Percentiles rank a stretch among this genome's conserved stretches.
These are phyloP conservation scores for Poterioochromonas sp. DNA, from an alignment of 352 stramenopile species.

Conservation along the genomic window DNA sequence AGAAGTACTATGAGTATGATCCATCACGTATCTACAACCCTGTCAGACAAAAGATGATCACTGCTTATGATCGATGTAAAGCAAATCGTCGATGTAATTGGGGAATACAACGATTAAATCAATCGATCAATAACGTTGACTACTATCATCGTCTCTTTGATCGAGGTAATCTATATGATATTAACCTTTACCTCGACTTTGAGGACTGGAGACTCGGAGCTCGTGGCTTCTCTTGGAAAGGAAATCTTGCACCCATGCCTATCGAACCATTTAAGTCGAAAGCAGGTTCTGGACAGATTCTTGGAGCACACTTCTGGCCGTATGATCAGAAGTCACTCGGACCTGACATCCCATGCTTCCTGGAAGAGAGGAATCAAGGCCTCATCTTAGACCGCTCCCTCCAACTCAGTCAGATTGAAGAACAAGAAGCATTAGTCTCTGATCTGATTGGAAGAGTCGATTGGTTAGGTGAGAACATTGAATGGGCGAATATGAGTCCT, in stretches of 20 bases:
- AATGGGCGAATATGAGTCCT: conserved; percentile 46
- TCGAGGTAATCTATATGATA: conserved; percentile 54
- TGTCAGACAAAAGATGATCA: neutral
- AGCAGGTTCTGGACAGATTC: neutral
- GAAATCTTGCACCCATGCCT: conserved; percentile 12
- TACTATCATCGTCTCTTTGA: conserved; percentile 71
- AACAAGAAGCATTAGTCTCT: conserved; percentile 19
- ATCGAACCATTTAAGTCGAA: neutral
- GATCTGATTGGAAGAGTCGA: conserved; percentile 25
- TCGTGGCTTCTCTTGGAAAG: conserved; percentile 54
- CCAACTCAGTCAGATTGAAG: conserved; percentile 14
- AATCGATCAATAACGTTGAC: conserved; percentile 52
- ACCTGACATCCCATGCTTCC: conserved; percentile 46
- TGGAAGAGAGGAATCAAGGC: conserved; percentile 36
- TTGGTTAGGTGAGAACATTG: conserved; percentile 33
- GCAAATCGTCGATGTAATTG: conserved; percentile 77
- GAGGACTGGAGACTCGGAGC: conserved; percentile 86
- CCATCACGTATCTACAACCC: neutral
- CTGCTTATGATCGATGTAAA: conserved; percentile 79
- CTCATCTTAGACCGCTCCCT: conserved; percentile 28
- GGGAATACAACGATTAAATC: conserved; percentile 68
- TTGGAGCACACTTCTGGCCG: conserved; percentile 55
- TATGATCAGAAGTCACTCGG: conserved; percentile 55
- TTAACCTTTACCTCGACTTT: conserved; percentile 78
- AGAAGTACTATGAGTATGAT: conserved; percentile 29